Conservation (phyloP, 345 rosid species). For the Euphorbia pulcherrima region DNA sequence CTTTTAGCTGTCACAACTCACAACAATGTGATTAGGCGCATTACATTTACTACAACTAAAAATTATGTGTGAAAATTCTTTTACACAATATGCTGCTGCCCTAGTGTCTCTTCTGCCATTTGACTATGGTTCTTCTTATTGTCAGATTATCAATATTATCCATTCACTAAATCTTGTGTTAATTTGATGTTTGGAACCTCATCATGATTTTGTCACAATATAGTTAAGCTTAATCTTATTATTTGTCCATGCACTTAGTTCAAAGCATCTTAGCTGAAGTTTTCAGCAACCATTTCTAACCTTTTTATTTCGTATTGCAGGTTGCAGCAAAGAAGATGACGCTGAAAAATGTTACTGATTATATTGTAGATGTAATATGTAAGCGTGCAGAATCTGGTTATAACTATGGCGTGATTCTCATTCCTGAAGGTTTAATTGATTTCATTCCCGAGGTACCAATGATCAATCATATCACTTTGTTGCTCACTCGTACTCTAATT, state of each 20-base stretch:
- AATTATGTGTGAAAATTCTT: neutral
- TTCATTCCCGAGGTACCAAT: constrained; percentile 86
- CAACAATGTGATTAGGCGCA: neutral
- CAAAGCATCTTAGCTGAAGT: neutral
- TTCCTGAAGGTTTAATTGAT: constrained; percentile 98
- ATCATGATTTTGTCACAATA: neutral
- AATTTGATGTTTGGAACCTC: neutral
- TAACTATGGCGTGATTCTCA: constrained; percentile 87
- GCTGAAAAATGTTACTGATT: constrained; percentile 79
- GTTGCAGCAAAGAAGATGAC: constrained; percentile 75
- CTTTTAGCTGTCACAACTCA: neutral
- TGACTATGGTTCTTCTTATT: neutral
- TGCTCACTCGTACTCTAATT: neutral
- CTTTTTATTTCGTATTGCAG: constrained; percentile 33
- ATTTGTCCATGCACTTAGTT: neutral
- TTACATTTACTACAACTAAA: neutral
- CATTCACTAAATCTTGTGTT: neutral
- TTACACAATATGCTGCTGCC: neutral
- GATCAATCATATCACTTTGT: neutral
- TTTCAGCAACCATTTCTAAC: neutral
- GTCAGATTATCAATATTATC: neutral
- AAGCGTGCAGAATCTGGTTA: constrained; percentile 67
- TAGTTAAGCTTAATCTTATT: neutral
- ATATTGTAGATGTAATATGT: constrained; percentile 75
- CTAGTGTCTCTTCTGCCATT: neutral